Evolutionary conservation across 495 filamentous ascomycete genomes (phyloP).

Genomic region (Cladorrhinum samala): DNA sequence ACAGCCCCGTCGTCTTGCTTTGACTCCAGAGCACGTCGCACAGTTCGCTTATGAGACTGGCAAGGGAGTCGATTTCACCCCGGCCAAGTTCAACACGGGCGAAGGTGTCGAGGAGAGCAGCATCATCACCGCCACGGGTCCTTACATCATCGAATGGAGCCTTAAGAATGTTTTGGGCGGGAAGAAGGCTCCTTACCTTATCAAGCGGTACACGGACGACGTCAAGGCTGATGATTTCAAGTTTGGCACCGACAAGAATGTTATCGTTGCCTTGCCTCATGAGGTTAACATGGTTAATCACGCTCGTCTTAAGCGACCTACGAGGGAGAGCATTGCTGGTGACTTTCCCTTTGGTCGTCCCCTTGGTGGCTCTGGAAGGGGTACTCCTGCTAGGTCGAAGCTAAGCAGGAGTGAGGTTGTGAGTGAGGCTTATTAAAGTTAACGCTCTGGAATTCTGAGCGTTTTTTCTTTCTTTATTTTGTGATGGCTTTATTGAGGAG

Average conservation of each 20-base stretch:
- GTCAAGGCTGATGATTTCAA: conserved; percentile 99
- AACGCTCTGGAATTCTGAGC: neutral
- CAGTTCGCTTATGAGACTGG: conserved; percentile 96
- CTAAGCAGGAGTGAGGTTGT: conserved; percentile 74
- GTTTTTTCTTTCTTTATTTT: neutral
- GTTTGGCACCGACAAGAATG: conserved; percentile 92
- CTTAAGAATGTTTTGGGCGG: conserved; percentile 77
- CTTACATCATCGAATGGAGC: conserved; percentile 96
- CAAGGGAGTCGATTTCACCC: conserved; percentile 76
- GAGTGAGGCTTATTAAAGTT: conserved; percentile 67
- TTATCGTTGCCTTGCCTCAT: conserved; percentile 93
- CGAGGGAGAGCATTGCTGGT: conserved; percentile 76
- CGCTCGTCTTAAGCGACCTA: conserved; percentile 76
- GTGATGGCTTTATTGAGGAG: neutral
- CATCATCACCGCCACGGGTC: conserved; percentile 94
- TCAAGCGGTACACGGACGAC: conserved; percentile 92
- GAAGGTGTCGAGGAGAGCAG: conserved; percentile 73
- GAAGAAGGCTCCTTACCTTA: conserved; percentile 80
- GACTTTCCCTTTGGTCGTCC: conserved; percentile 39
- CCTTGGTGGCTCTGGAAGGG: conserved; percentile 25
- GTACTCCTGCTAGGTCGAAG: conserved; percentile 48
- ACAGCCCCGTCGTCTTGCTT: conserved; percentile 80
- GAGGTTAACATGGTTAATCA: conserved; percentile 96
- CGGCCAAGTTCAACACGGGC: conserved; percentile 91
- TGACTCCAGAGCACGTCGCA: conserved; percentile 84